Conservation (phyloP, 768 basidiomycete genomes). For the Leucosporidium yakuticum region DNA sequence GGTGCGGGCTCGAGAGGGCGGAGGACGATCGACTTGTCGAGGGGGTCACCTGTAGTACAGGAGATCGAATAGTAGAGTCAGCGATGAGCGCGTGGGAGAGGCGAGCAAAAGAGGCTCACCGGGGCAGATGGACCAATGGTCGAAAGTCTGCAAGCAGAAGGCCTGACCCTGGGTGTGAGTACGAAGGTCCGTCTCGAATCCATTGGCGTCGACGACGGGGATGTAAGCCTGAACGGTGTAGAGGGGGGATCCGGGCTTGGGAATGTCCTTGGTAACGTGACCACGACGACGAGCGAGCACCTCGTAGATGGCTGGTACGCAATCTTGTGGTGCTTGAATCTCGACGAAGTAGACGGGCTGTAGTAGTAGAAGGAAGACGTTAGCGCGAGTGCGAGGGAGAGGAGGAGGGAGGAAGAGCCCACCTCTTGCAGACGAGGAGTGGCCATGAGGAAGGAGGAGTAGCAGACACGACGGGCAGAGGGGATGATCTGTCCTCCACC, state of each 20-base stretch:
- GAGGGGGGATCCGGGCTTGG: slow-evolving; percentile 93
- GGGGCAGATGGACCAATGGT: slow-evolving; percentile 99
- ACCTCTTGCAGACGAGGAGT: slow-evolving; percentile 38
- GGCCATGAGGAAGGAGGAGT: slow-evolving; percentile 97
- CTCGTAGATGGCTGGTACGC: slow-evolving; percentile 96
- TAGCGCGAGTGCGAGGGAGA: background rate
- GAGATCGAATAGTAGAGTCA: background rate
- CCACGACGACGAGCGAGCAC: slow-evolving; percentile 96
- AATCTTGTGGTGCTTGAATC: slow-evolving; percentile 98
- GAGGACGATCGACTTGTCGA: slow-evolving; percentile 92
- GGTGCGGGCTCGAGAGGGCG: slow-evolving; percentile 95
- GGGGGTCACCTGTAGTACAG: slow-evolving; percentile 71
- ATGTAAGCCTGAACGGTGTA: slow-evolving; percentile 98
- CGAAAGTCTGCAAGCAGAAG: slow-evolving; percentile 95
- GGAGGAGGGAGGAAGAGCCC: slow-evolving; percentile 38
- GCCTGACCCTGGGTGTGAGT: slow-evolving; percentile 98
- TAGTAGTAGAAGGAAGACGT: slow-evolving; percentile 48
- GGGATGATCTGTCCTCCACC: slow-evolving; percentile 98
- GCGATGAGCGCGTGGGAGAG: background rate
- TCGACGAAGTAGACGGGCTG: slow-evolving; percentile 99
- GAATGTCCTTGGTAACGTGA: slow-evolving; percentile 97
- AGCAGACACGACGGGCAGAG: slow-evolving; percentile 96
- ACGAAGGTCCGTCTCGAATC: slow-evolving; percentile 94
- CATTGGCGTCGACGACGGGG: slow-evolving; percentile 96
- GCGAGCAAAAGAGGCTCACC: slow-evolving; percentile 52